phyloP scores from a whole-genome alignment of 2,329 filamentous ascomycete species.

The Daldinia eschscholtzii region DNA sequence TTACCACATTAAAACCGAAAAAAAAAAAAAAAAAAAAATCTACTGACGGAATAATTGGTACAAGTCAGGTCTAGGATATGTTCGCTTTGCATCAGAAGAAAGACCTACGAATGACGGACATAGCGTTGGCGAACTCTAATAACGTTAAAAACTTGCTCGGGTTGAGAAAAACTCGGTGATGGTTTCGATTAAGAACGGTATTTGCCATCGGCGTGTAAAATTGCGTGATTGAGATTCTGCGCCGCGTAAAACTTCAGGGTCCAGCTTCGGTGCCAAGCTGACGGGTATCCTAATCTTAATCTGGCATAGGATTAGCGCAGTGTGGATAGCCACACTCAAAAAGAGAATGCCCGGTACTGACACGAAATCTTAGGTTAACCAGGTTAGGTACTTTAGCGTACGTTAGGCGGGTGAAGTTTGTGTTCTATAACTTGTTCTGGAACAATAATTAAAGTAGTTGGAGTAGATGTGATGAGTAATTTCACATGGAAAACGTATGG shows the following conservation, averaged over 20 bases:
- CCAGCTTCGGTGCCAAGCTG: slow-evolving; percentile 16
- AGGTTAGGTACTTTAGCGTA: not conserved
- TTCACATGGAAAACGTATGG: too few species aligned
- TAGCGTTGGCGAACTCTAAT: slow-evolving; percentile 6
- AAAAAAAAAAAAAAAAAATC: not conserved
- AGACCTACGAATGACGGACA: not conserved
- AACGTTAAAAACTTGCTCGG: slow-evolving; percentile 5
- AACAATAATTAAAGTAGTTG: too few species aligned
- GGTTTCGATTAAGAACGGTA: slow-evolving; percentile 13
- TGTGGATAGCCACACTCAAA: not conserved
- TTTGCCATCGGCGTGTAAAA: slow-evolving; percentile 31
- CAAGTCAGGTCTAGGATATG: not conserved
- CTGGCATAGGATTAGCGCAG: slow-evolving; percentile 20
- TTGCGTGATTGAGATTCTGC: slow-evolving; percentile 38
- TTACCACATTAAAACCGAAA: not conserved
- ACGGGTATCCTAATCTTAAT: slow-evolving; percentile 30
- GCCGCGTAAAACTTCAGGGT: slow-evolving; percentile 6
- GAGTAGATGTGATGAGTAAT: not conserved
- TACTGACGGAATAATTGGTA: not conserved
- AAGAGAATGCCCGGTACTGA: not conserved
- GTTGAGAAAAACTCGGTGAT: slow-evolving; percentile 12
- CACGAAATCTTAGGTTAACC: not conserved
- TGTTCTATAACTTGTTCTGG: not conserved
- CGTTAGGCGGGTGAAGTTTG: not conserved
- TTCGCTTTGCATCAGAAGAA: not conserved